Evolutionary conservation across 1,284 basidiomycete genomes (phyloP).

Genomic region (Grifola frondosa): DNA sequence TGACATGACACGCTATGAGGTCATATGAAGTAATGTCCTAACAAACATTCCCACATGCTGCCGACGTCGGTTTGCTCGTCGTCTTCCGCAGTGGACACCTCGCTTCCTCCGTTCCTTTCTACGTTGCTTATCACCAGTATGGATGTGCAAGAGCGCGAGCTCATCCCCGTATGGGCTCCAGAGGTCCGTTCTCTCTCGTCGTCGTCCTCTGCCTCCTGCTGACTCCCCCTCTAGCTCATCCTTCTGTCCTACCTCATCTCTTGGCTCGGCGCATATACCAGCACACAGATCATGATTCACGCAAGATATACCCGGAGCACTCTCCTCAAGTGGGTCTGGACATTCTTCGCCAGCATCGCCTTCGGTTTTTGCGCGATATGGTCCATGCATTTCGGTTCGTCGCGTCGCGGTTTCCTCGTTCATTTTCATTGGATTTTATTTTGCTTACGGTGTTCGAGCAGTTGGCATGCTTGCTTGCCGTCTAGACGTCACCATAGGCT

Average conservation of each 20-base stretch:
- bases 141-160: slow-evolving; percentile 28
- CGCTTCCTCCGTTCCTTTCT: no score
- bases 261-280: slow-evolving; percentile 33
- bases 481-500: slow-evolving; percentile 28
- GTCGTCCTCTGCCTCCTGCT: slow-evolving; percentile 1
- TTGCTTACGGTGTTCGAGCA: slow-evolving; percentile 3
- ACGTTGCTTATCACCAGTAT: no score
- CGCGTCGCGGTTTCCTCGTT: neutral
- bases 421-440: neutral
- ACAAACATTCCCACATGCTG: no score
- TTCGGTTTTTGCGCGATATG: slow-evolving; percentile 34
- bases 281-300: slow-evolving; percentile 34
- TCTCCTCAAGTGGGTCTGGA: slow-evolving; percentile 26
- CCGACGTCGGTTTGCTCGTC: no score
- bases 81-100: no score
- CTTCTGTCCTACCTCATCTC: slow-evolving; percentile 32
- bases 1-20: no score
- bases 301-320: slow-evolving; percentile 28
- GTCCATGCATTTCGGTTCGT: slow-evolving; percentile 35
- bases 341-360: slow-evolving; percentile 28
- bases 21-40: no score
- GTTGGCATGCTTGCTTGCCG: slow-evolving; percentile 34
- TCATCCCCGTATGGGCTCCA: slow-evolving; percentile 29
- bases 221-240: slow-evolving; percentile 22
- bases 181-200: slow-evolving; percentile 20